These are phyloP conservation scores for Gossypium davidsonii DNA, from an alignment of 441 rosid genomes.

Conservation along the genomic window DNA sequence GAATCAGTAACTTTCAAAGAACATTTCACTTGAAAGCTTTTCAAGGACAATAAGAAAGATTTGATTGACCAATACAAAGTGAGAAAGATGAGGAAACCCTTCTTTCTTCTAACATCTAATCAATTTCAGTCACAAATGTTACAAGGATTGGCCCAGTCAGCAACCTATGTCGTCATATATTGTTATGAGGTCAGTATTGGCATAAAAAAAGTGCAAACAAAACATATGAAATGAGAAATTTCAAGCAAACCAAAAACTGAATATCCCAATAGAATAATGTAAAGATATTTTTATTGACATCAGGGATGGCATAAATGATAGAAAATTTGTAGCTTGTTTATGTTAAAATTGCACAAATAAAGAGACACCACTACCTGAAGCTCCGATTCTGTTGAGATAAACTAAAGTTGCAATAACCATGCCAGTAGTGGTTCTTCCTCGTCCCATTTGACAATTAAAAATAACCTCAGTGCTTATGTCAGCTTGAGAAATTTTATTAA, in stretches of 20 bases:
- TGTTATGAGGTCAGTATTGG: neutral
- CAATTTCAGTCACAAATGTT: neutral
- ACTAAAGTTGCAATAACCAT: constrained; percentile 96
- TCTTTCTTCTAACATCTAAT: neutral
- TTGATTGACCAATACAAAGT: neutral
- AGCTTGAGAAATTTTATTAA: constrained; percentile 74
- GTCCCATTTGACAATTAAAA: constrained; percentile 99
- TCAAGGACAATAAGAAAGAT: neutral
- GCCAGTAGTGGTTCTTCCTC: constrained; percentile 97
- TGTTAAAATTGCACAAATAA: constrained; percentile 17
- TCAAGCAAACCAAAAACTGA: neutral
- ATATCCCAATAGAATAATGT: neutral
- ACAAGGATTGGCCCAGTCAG: neutral
- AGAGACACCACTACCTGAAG: constrained; percentile 53
- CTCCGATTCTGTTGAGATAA: constrained; percentile 83
- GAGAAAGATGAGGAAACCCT: neutral
- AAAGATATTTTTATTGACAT: neutral
- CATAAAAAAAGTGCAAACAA: neutral
- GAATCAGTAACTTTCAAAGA: neutral
- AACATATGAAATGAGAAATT: neutral
- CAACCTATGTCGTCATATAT: neutral
- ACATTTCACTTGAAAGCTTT: neutral
- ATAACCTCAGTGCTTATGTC: constrained; percentile 69
- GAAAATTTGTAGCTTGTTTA: neutral
- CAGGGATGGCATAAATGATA: neutral